Evolutionary conservation across 1,284 basidiomycete genomes (phyloP), one percentile per base, ranked within the genome.

Genomic region (Pterulicium gracile): DNA sequence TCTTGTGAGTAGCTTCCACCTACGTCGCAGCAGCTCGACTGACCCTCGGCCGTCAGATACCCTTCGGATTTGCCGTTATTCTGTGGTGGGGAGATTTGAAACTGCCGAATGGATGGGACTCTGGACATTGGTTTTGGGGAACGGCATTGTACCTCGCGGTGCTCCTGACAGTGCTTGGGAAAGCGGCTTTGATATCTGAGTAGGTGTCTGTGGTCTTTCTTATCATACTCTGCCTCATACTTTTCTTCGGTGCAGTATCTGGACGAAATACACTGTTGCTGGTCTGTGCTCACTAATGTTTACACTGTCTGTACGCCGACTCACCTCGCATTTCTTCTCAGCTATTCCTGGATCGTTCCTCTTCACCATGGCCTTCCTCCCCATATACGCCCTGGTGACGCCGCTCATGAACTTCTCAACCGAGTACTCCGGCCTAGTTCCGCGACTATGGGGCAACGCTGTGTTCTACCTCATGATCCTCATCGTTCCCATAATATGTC

Each of bases 61-160:
- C 94, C 17, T 98, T 85, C 59, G 81, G 82, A 2, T 93, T 96
- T 58, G 92, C 93, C 1, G 72, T 93, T 43, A 76, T 93, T 48
- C 72, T 95, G 35, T 98, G 96, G 66, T 92, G 90, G 84, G 88
- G 86, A 24, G 90, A 93, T 59, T 66, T 95, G 50, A 87, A 93
- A 56, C 79, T 88, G 47, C 62, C 73, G 1, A 73, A 80, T 48
- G 96, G 96, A 1, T 74, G 80, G 53, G 86, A 92, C 60, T 79
- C 84, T 10, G 94, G 94, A 4, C 85, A 92, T 64, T 99, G 96
- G 96, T 88, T 95, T 56, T 98, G 95, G 95, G 96, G 96, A 45
- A 97, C 92, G 2, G 88, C 88, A 15, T 68, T 98, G 14, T 98
- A 98, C 62, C 78, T 98, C 42, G 80, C 88, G 1, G 90, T 97